Conservation (phyloP, 2,329 filamentous ascomycete species). For the Colletotrichum kahawae region DNA sequence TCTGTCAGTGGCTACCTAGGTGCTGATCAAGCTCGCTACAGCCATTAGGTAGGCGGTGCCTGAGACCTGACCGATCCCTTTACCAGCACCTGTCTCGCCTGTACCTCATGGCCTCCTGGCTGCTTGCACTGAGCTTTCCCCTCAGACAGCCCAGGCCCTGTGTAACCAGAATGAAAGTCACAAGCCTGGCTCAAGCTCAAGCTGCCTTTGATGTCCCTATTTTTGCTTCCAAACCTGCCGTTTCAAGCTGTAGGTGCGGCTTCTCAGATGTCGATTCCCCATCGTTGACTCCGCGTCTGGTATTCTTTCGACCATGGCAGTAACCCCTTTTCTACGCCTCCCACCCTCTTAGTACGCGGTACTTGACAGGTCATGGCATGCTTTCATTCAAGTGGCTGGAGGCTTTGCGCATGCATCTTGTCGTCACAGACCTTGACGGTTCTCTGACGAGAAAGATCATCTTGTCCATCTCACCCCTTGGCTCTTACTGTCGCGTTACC, state of each 20-base stretch:
- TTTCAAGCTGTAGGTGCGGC: neutral
- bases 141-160: neutral
- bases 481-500: neutral
- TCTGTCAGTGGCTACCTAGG: conserved; percentile 12
- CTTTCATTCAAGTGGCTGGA: neutral
- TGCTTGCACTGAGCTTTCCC: neutral
- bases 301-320: neutral
- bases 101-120: neutral
- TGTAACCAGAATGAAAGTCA: neutral
- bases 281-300: neutral
- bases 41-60: neutral
- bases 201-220: neutral
- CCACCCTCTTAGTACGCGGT: neutral
- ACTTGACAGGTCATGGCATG: neutral
- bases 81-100: neutral
- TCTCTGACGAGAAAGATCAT: neutral
- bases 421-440: neutral
- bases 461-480: neutral
- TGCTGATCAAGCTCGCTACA: conserved; percentile 8
- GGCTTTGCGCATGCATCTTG: neutral
- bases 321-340: neutral
- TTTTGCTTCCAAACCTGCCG: neutral
- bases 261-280: neutral
- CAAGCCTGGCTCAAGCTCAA: neutral
- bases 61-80: conserved; percentile 2